Base-by-base conservation (phyloP, 805 yeast species). In the Jamesozyma gamospora region DNA sequence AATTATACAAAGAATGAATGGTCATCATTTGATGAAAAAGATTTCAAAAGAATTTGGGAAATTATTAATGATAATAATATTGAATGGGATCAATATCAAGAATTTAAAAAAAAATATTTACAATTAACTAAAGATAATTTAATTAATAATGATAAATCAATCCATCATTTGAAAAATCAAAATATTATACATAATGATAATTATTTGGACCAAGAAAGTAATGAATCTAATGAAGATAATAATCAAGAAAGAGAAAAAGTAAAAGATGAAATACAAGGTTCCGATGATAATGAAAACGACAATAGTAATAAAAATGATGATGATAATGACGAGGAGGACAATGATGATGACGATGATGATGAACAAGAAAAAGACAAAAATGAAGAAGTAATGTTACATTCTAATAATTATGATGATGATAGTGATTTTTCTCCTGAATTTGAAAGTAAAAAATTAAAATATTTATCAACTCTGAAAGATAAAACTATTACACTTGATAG, bases 1-100 rank as follows among this genome's bases (percentile, higher is more conserved):
- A 43, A 44, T 34, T 60, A 51, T 42, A 47, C 47, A 25, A 56
- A 53, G 38, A 21, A 15, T 13, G 56, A 55, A 21, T 50, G 52
- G 55, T 35, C 35, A 14, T 16, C 11, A 29, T 35, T 17, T 33
- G 28, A 25, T 17, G 4, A 13, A n/a, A 17, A 25, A 28, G n/a
- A 28, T 25, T 35, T 38, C 21, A 33, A 35, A 28, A 17, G 34
- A 16, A n/a, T 49, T 37, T 46, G 47, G 29, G 41, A 43, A 34
- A 45, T 50, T 31, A 55, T 55, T 51, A 43, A 41, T 14, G 35
- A 27, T 26, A 45, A 47, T 33, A 40, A 37, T 25, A 47, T 43
- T 24, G 63, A 55, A 42, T 56, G 55, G 60, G 47, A 46, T 14
- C 44, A 41, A 27, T 58, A 49, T 45, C 9, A 25, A 25, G 33